Percentiles rank a stretch among this genome's conserved stretches.
Conservation (phyloP, 2,329 filamentous ascomycete species). For the Mycosphaerella arachidis region DNA sequence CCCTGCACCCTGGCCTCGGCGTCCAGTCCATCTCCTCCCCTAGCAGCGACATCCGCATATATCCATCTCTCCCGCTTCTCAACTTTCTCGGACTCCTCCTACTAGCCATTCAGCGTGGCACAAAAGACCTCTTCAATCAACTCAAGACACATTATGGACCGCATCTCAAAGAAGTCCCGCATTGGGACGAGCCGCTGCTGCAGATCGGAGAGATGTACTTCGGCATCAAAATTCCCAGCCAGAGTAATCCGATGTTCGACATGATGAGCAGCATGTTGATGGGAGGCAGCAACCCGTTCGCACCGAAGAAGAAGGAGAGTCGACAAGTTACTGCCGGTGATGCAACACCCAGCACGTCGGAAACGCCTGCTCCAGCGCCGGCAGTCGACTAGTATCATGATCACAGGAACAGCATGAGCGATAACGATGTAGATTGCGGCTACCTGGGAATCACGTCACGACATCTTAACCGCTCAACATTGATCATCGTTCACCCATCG, state of each 20-base stretch:
- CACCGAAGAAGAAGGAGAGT: constrained; percentile 38
- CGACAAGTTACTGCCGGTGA: constrained; percentile 43
- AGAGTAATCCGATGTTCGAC: constrained; percentile 89
- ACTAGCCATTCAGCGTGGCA: constrained; percentile 74
- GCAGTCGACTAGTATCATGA: constrained; percentile 6
- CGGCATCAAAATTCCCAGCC: constrained; percentile 77
- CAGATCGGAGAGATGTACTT: constrained; percentile 97
- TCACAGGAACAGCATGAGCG: not conserved
- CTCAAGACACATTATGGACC: constrained; percentile 74
- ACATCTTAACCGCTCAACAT: too few relatives aligned
- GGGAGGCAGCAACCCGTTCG: constrained; percentile 60
- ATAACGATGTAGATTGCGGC: not conserved
- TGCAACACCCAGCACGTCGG: not conserved
- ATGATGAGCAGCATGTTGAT: constrained; percentile 98
- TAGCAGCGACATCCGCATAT: constrained; percentile 68
- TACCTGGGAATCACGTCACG: too few relatives aligned
- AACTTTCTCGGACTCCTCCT: constrained; percentile 89
- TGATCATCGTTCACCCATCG: too few relatives aligned
- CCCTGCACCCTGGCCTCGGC: constrained; percentile 58
- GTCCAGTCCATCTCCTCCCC: constrained; percentile 77
- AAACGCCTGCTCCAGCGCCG: constrained; percentile 4
- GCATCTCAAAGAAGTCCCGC: constrained; percentile 67
- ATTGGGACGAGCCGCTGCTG: constrained; percentile 74
- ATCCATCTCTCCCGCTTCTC: constrained; percentile 85
- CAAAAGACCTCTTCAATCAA: constrained; percentile 73